Conservation (phyloP, 2,329 filamentous ascomycete genomes). For the Domatiomyces catenatus region DNA sequence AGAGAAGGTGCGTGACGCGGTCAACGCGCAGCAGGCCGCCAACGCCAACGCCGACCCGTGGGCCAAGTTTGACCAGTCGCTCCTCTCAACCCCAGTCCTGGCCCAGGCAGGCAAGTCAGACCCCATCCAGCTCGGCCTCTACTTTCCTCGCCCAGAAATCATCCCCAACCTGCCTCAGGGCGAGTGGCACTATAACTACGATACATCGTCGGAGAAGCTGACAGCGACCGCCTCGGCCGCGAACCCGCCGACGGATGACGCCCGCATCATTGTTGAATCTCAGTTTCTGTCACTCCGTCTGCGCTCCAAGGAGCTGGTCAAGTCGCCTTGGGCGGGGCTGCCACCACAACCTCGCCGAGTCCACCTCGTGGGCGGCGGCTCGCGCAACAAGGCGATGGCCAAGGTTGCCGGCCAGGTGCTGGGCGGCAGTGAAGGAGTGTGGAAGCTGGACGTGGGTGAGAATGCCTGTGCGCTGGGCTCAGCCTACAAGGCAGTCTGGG, state of each 20-base stretch:
- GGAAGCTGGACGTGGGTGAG: slow-evolving; percentile 81
- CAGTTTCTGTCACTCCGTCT: slow-evolving; percentile 84
- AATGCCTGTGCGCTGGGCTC: slow-evolving; percentile 90
- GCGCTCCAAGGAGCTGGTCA: slow-evolving; percentile 62
- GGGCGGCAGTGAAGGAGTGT: slow-evolving; percentile 78
- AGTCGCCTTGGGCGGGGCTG: slow-evolving; percentile 37
- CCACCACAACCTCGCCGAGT: slow-evolving; percentile 76
- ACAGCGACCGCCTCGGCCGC: slow-evolving; percentile 39
- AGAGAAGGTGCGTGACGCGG: slow-evolving; percentile 70
- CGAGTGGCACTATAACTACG: slow-evolving; percentile 66
- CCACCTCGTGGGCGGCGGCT: slow-evolving; percentile 88
- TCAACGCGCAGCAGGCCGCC: slow-evolving; percentile 41
- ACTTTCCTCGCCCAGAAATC: slow-evolving; percentile 88
- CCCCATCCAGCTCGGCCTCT: slow-evolving; percentile 74
- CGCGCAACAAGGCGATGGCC: slow-evolving; percentile 77
- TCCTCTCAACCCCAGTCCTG: slow-evolving; percentile 53
- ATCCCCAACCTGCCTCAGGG: slow-evolving; percentile 79
- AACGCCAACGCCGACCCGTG: slow-evolving; percentile 43
- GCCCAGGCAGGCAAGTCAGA: slow-evolving; percentile 41
- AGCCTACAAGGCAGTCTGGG: slow-evolving; percentile 94
- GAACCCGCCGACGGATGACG: slow-evolving; percentile 52
- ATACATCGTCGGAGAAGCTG: slow-evolving; percentile 32
- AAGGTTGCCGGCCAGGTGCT: slow-evolving; percentile 73
- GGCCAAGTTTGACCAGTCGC: slow-evolving; percentile 63
- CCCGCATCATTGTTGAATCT: slow-evolving; percentile 80